Conservation (phyloP, 2,329 filamentous ascomycete species). For the Aschersonia sp. region DNA sequence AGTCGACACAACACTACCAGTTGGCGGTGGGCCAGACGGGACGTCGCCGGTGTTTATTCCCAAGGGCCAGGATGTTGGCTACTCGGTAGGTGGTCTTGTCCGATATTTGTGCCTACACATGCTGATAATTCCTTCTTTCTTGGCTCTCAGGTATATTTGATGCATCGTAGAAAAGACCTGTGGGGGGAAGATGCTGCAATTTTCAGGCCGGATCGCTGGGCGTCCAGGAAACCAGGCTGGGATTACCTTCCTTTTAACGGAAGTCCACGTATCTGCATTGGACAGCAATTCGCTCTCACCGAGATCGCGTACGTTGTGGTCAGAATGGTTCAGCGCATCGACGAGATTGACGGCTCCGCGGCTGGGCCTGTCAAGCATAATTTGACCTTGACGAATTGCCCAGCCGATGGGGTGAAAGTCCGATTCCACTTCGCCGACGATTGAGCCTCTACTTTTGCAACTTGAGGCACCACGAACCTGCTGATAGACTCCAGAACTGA, state of each 20-base stretch:
- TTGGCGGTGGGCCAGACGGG: conserved; percentile 34
- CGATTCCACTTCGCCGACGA: conserved; percentile 8
- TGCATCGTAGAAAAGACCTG: conserved; percentile 23
- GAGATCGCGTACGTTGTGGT: conserved; percentile 11
- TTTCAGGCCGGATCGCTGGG: conserved; percentile 26
- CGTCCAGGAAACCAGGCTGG: conserved; percentile 11
- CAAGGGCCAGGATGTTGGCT: conserved; percentile 29
- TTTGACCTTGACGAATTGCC: conserved; percentile 8
- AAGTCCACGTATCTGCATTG: not conserved
- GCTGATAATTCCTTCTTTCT: not conserved
- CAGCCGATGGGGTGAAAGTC: conserved; percentile 9
- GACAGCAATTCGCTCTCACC: conserved; percentile 5
- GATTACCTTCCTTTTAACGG: conserved; percentile 7
- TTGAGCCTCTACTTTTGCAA: not conserved
- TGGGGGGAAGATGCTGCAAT: conserved; percentile 23
- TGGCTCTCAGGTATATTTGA: conserved; percentile 9
- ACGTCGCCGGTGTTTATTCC: conserved; percentile 31
- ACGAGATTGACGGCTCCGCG: conserved; percentile 8
- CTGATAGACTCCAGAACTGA: no score
- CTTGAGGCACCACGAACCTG: no score
- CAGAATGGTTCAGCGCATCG: conserved; percentile 9
- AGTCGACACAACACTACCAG: conserved; percentile 31
- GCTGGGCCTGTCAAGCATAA: conserved; percentile 8
- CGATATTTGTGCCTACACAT: not conserved
- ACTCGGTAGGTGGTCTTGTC: conserved; percentile 9